Evolutionary conservation across 2,329 filamentous ascomycete genomes (phyloP), one percentile per base, ranked within the genome.

Genomic region (Blumeria hordei): DNA sequence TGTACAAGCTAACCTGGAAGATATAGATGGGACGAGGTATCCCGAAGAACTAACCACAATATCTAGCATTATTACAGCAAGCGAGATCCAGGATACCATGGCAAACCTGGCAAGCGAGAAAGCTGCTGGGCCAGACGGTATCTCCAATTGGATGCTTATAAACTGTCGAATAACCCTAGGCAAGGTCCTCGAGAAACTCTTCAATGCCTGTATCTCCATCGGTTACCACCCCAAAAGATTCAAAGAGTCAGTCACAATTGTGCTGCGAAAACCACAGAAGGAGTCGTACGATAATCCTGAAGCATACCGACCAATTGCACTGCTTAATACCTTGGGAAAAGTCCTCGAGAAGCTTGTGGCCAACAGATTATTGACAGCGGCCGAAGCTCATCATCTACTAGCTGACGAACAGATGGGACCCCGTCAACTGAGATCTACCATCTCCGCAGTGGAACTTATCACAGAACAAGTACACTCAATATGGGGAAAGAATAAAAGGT

Each of bases 191-290:
- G 34, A 9, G 3, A n/a, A 52, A 37, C 49, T 37, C 3, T 37
- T 16, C n/a, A 37, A 52, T 32, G 10, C 33, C 3, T 52, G 49
- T 18, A 14, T 52, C 49, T 33, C 49, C 4, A 6, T 37, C 10
- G 34, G 14, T 37, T 52, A 52, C 12, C 49, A 52, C n/a, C 49
- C 49, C 7, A 52, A 37, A 37, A 18, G 39, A 18, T 53, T 53
- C n/a, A 53, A 41, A 41, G 51, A 41, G 21, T 53, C 51, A 28
- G 43, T n/a, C n/a, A n/a, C n/a, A n/a, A n/a, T n/a, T n/a, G n/a
- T n/a, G n/a, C n/a, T n/a, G n/a, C n/a, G n/a, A n/a, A n/a, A n/a
- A n/a, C n/a, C n/a, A n/a, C n/a, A n/a, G n/a, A n/a, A n/a, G n/a
- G n/a, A n/a, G n/a, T n/a, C n/a, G n/a, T n/a, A n/a, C n/a, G n/a